phyloP scores from a whole-genome alignment of 2,329 filamentous ascomycete genomes.

The Talaromyces sp. region DNA sequence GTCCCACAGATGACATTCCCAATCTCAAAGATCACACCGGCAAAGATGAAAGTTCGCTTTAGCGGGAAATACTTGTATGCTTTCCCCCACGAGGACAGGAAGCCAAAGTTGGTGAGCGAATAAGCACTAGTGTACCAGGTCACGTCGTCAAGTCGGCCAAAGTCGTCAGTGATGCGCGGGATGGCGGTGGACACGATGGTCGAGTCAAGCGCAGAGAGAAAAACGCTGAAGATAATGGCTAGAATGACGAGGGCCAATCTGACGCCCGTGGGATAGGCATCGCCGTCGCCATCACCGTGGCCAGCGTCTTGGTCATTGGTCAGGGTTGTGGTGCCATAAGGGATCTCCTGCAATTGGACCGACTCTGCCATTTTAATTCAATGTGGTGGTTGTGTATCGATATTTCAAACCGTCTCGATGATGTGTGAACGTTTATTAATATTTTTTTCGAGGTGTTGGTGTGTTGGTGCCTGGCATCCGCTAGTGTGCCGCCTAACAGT shows the following conservation, averaged over 20 bases:
- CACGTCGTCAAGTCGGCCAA: slow-evolving; percentile 24
- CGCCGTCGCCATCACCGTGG: not conserved
- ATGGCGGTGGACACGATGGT: slow-evolving; percentile 29
- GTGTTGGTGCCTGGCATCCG: not conserved
- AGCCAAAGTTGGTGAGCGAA: slow-evolving; percentile 26
- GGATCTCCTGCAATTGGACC: not conserved
- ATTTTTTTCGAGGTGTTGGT: not conserved
- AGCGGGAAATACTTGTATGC: slow-evolving; percentile 40
- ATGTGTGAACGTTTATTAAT: not conserved
- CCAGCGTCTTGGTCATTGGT: not conserved
- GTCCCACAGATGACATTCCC: slow-evolving; percentile 35
- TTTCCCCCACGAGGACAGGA: slow-evolving; percentile 44
- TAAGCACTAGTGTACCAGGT: slow-evolving; percentile 33
- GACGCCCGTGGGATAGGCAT: not conserved
- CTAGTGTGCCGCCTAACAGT: no score
- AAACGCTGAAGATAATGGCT: slow-evolving; percentile 6
- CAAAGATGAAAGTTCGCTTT: slow-evolving; percentile 5
- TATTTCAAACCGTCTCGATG: not conserved
- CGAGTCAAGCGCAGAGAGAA: slow-evolving; percentile 10
- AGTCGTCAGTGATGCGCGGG: slow-evolving; percentile 21
- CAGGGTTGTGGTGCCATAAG: not conserved
- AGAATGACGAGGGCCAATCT: slow-evolving; percentile 1
- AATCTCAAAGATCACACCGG: slow-evolving; percentile 30
- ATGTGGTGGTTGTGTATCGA: not conserved
- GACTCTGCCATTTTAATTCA: not conserved